Percentiles rank a stretch among this genome's conserved stretches.
These are phyloP conservation scores for Phytophthora europaea DNA, from an alignment of 352 stramenopile species.

Conservation along the genomic window DNA sequence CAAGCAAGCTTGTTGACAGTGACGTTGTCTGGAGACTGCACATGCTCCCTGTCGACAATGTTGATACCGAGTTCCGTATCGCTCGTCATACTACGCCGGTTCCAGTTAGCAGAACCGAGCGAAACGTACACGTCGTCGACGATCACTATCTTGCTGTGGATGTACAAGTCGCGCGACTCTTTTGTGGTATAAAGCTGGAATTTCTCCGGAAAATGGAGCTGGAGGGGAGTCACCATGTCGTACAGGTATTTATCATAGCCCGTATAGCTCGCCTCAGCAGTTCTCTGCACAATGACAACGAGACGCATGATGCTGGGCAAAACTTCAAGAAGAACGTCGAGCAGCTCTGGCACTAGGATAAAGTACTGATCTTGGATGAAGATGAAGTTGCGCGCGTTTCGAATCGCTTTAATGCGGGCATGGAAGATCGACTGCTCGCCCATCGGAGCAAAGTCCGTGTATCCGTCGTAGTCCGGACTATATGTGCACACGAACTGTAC, in stretches of 20 bases:
- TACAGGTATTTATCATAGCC: constrained; percentile 26
- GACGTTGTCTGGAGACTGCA: constrained; percentile 12
- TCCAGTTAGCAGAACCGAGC: constrained; percentile 20
- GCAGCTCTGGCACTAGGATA: constrained; percentile 28
- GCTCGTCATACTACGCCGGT: constrained; percentile 22
- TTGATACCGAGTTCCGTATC: constrained; percentile 19
- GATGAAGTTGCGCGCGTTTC: constrained; percentile 54
- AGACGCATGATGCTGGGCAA: constrained; percentile 44
- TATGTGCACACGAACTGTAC: constrained; percentile 54
- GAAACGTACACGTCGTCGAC: constrained; percentile 20
- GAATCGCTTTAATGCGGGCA: constrained; percentile 58
- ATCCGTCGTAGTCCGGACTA: constrained; percentile 35
- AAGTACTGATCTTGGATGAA: constrained; percentile 77
- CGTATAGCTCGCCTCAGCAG: constrained; percentile 20
- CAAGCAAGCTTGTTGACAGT: constrained; percentile 21
- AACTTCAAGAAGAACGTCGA: constrained; percentile 41
- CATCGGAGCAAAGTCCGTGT: constrained; percentile 50
- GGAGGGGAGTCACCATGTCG: constrained; percentile 20
- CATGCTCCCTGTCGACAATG: constrained; percentile 5
- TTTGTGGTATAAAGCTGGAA: constrained; percentile 23
- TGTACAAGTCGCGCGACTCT: constrained; percentile 17
- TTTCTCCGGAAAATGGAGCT: constrained; percentile 17
- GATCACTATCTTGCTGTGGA: constrained; percentile 26
- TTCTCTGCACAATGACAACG: constrained; percentile 55
- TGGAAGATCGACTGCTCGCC: constrained; percentile 60